Evolutionary conservation across 768 basidiomycete species (phyloP), one percentile per base, ranked within the genome.

Genomic region (Termitomyces sp.): DNA sequence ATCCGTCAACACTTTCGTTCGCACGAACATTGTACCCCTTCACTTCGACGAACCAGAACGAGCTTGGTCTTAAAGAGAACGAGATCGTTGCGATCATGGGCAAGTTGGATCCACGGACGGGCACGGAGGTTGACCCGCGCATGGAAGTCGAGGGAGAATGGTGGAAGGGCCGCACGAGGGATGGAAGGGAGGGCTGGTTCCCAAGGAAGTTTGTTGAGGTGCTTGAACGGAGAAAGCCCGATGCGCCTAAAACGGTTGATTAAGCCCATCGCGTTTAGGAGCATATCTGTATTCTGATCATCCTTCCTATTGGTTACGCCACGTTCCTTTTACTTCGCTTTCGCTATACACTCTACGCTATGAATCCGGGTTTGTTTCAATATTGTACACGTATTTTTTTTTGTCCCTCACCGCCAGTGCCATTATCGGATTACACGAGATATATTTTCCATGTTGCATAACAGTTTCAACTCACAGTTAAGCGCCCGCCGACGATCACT

Each of bases 121-220:
- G 90, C 0, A 74, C 72, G 60, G 88, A 88, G 60, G 87, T 89
- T 5, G 86, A 91, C 64, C 85, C 88, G 2, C 75, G 89, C 24
- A 65, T 82, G 52, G 82, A 84, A 63, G 76, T 88, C 20, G 80
- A 86, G 57, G 84, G 80, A 5, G 95, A 94, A 60, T 98, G 96
- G 96, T 98, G 94, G 95, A 89, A 87, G 72, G 96, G 96, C 1
- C 82, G 96, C 50, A 95, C 92, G 62, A 80, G 96, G 60, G 95
- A 97, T 65, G 96, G 96, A 0, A 81, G 89, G 66, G 88, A 92
- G 66, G 96, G 96, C 0, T 98, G 94, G 94, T 97, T 98, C 82
- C 96, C 96, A 2, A 83, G 79, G 60, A 94, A 90, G 65, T 96
- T 90, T 84, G 93, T 96, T 4, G 84, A 93, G 72, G 78, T 90